These are phyloP conservation scores for Claviceps sp. DNA, from an alignment of 2,329 filamentous ascomycete species.

Conservation along the genomic window DNA sequence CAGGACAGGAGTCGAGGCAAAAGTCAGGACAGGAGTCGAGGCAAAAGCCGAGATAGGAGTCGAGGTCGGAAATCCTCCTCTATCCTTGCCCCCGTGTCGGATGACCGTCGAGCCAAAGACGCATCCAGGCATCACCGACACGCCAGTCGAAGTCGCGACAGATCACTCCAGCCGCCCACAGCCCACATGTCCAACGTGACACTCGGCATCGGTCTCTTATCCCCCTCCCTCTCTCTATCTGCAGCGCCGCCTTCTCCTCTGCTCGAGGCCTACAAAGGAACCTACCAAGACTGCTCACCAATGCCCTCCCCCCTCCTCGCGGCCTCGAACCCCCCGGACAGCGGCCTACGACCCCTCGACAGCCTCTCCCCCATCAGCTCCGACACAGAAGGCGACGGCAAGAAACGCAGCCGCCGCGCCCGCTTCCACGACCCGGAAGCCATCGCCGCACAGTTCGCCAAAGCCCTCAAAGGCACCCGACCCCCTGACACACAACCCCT, in stretches of 20 bases:
- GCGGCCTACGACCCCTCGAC: constrained; percentile 36
- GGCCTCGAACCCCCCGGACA: constrained; percentile 30
- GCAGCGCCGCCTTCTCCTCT: constrained; percentile 67
- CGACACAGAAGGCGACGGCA: constrained; percentile 28
- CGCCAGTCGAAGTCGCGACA: constrained; percentile 24
- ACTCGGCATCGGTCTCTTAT: constrained; percentile 31
- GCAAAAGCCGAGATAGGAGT: too few species aligned
- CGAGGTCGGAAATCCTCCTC: constrained; percentile 9
- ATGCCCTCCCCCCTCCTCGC: constrained; percentile 74
- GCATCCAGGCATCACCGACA: constrained; percentile 20
- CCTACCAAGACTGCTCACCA: constrained; percentile 86
- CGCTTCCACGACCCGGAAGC: constrained; percentile 77
- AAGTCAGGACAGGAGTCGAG: too few species aligned
- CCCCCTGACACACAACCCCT: constrained; percentile 56
- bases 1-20: too few species aligned
- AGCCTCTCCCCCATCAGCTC: constrained; percentile 39
- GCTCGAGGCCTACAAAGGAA: constrained; percentile 83
- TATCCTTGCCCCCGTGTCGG: constrained; percentile 10
- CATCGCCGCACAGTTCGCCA: constrained; percentile 63
- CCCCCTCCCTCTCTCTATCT: constrained; percentile 30
- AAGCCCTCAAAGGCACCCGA: constrained; percentile 56
- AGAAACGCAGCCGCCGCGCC: constrained; percentile 42
- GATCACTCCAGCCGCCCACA: constrained; percentile 35
- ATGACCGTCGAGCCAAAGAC: constrained; percentile 8
- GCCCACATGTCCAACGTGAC: constrained; percentile 38